Evolutionary conservation across 345 rosid species (phyloP).

Genomic region (Heritiera littoralis): DNA sequence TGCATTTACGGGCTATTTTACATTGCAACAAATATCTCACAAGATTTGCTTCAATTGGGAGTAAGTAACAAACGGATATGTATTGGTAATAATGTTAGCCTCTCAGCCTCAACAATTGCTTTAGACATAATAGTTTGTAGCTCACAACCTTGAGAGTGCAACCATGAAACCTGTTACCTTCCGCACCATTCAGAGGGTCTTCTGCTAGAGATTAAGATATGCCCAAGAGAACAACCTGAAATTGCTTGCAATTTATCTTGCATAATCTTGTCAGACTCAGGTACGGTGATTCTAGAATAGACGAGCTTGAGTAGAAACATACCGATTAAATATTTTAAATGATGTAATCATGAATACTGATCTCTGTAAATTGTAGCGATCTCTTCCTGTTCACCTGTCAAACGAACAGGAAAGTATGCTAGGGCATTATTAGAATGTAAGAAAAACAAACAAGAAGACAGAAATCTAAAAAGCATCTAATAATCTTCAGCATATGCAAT

Average conservation of each 20-base stretch:
- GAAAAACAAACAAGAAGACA: too few relatives aligned
- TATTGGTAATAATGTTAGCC: neutral
- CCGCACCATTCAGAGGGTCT: neutral
- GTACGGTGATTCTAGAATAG: neutral
- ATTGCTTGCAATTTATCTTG: neutral
- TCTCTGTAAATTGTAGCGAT: too few relatives aligned
- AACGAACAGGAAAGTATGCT: too few relatives aligned
- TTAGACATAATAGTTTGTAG: neutral
- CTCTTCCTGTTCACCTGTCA: too few relatives aligned
- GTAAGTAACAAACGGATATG: neutral
- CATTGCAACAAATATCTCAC: neutral
- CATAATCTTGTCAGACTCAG: neutral
- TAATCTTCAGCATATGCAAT: neutral
- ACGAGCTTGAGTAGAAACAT: neutral
- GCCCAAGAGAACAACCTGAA: neutral
- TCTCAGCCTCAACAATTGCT: neutral
- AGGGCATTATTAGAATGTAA: neutral
- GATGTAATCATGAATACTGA: neutral
- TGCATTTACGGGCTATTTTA: neutral
- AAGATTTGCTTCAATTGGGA: neutral
- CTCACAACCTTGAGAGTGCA: neutral
- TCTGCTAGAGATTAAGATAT: neutral
- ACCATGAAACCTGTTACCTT: neutral
- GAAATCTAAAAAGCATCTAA: constrained; percentile 3
- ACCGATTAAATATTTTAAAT: neutral